These are phyloP conservation scores for Pichia sp. DNA, from an alignment of 1,139 yeast genomes.

Conservation along the genomic window DNA sequence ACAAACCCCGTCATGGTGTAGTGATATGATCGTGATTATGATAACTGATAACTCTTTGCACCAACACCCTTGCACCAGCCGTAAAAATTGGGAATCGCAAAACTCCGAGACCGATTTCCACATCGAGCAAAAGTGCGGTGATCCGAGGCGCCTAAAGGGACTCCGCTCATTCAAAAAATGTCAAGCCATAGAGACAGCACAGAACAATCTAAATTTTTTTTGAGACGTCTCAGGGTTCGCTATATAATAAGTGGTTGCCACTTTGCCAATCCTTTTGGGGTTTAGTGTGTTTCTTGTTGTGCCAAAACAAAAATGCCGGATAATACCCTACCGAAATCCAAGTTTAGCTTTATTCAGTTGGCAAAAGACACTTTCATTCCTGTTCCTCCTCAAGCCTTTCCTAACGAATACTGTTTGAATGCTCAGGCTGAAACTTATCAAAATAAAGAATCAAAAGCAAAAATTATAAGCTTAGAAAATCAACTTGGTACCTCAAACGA, in stretches of 20 bases:
- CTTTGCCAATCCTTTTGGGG: neutral
- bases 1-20: too few species aligned
- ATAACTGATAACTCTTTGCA: too few species aligned
- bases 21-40: too few species aligned
- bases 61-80: too few species aligned
- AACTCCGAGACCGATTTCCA: neutral
- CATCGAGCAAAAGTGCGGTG: neutral
- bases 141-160: neutral
- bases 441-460: neutral
- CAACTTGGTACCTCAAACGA: neutral
- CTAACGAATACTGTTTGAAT: slow-evolving; percentile 10
- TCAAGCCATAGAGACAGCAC: neutral
- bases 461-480: neutral
- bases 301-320: neutral
- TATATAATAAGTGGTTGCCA: neutral
- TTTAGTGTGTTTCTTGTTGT: neutral
- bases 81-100: too few species aligned
- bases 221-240: neutral
- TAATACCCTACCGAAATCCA: neutral
- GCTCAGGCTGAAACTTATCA: slow-evolving; percentile 13
- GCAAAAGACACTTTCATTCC: slow-evolving; percentile 19
- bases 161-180: neutral
- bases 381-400: slow-evolving; percentile 9
- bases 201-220: neutral
- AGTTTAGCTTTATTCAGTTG: neutral